Conservation (phyloP, 306 rosid species). For the Inga oerstediana region DNA sequence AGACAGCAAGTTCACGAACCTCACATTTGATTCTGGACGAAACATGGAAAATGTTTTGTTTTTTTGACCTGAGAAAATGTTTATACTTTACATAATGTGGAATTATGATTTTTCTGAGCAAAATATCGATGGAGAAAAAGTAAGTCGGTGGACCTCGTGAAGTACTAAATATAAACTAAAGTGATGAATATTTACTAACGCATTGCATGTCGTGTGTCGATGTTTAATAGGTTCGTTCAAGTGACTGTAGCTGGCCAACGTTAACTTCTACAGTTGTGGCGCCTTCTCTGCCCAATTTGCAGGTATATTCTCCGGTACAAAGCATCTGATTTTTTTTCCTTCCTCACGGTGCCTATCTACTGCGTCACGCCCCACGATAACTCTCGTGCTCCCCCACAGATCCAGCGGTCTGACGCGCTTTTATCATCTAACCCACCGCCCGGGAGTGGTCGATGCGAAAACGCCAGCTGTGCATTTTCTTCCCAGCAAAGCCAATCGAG, state of each 20-base stretch:
- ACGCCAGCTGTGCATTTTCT: neutral
- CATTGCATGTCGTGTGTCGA: neutral
- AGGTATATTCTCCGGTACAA: neutral
- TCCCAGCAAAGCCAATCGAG: neutral
- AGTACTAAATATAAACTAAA: neutral
- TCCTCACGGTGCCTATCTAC: neutral
- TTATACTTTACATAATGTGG: neutral
- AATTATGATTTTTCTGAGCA: neutral
- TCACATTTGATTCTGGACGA: neutral
- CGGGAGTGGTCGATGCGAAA: neutral
- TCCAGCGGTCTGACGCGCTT: neutral
- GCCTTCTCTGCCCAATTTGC: neutral
- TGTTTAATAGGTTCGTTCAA: neutral
- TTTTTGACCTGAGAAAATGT: no score
- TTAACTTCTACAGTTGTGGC: conserved; percentile 9
- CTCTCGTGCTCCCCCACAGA: neutral
- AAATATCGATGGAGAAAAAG: neutral
- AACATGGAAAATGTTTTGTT: neutral
- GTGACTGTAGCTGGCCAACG: neutral
- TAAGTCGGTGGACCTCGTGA: neutral
- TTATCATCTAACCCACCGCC: conserved; percentile 14
- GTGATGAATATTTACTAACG: neutral
- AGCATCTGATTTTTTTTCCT: conserved; percentile 18
- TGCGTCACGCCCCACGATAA: neutral
- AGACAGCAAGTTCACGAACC: neutral